phyloP scores from a whole-genome alignment of 176 grass and related monocot genomes.

The Carex pumila region DNA sequence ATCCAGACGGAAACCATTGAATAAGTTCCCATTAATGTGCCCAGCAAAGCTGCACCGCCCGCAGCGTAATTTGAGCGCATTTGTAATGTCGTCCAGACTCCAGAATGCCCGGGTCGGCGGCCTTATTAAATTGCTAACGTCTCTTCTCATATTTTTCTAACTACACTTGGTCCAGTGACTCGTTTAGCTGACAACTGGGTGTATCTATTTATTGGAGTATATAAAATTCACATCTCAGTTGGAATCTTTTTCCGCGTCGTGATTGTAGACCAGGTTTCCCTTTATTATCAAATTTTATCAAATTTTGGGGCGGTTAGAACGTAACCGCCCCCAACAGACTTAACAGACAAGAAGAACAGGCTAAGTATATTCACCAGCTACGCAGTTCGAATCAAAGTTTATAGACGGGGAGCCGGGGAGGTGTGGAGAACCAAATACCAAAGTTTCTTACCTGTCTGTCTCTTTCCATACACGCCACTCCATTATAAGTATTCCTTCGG shows the following conservation, averaged over 20 bases:
- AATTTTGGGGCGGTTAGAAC: background rate
- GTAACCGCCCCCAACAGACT: background rate
- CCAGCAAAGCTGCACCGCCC: no score
- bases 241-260: background rate
- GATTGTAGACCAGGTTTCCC: background rate
- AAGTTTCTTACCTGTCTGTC: background rate
- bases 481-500: background rate
- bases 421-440: background rate
- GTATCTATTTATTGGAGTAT: no score
- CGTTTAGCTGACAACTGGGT: background rate
- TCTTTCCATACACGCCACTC: background rate
- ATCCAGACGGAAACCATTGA: background rate
- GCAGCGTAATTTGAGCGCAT: no score
- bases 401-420: no score
- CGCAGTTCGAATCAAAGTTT: background rate
- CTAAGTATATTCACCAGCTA: background rate
- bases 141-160: background rate
- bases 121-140: background rate
- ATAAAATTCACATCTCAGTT: background rate
- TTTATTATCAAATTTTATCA: background rate
- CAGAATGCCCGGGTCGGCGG: background rate
- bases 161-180: background rate
- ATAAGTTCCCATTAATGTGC: background rate
- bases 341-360: no score
- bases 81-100: no score